Percentiles rank a stretch among this genome's conserved stretches.
phyloP scores from a whole-genome alignment of 768 basidiomycete species.

The Amanita subjunquillea region DNA sequence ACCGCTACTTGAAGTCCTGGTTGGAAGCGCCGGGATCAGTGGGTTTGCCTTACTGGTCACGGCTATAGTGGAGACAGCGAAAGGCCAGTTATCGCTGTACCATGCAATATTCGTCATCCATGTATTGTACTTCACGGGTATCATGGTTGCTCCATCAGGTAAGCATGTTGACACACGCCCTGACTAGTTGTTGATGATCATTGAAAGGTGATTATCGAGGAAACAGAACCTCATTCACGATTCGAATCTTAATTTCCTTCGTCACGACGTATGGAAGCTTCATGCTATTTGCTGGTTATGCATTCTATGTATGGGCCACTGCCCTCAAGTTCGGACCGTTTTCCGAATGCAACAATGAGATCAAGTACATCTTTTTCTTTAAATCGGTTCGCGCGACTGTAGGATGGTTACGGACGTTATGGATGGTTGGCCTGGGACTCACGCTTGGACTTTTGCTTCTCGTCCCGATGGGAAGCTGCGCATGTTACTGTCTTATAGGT shows the following conservation, averaged over 20 bases:
- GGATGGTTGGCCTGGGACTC: slow-evolving; percentile 7
- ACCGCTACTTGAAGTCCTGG: slow-evolving; percentile 7
- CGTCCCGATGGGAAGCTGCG: background rate
- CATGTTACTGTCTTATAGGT: background rate
- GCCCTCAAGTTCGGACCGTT: slow-evolving; percentile 6
- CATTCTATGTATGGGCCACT: slow-evolving; percentile 10
- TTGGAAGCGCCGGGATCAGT: slow-evolving; percentile 8
- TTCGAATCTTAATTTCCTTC: slow-evolving; percentile 2
- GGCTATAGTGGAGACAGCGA: slow-evolving; percentile 7
- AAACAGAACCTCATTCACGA: background rate
- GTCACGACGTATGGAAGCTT: slow-evolving; percentile 5
- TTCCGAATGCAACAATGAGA: slow-evolving; percentile 4
- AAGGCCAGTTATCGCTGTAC: slow-evolving; percentile 8
- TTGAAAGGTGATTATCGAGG: background rate
- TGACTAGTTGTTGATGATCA: background rate
- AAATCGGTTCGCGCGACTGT: slow-evolving; percentile 8
- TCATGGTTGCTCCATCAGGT: slow-evolving; percentile 7
- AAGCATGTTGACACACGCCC: background rate
- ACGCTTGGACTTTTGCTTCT: background rate
- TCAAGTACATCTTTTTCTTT: slow-evolving; percentile 10
- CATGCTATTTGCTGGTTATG: slow-evolving; percentile 8
- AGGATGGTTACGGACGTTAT: slow-evolving; percentile 8
- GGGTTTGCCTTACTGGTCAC: slow-evolving; percentile 9
- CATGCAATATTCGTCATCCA: slow-evolving; percentile 11
- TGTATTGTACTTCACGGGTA: slow-evolving; percentile 9